phyloP scores from a whole-genome alignment of 2,329 filamentous ascomycete genomes.

The Aspergillus viridinutans region DNA sequence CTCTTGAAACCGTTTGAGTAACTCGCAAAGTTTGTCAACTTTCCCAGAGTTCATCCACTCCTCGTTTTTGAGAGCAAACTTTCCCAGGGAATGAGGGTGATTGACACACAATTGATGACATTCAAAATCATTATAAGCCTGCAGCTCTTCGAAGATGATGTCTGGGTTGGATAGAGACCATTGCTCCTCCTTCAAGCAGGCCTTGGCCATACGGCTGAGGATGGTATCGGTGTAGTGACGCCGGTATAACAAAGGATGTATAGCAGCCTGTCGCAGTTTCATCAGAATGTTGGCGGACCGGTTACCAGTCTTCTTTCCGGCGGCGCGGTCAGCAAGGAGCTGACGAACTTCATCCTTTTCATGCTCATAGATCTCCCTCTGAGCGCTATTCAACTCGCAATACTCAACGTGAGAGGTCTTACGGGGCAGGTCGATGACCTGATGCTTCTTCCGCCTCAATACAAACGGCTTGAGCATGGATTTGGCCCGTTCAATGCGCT shows the following conservation, averaged over 20 bases:
- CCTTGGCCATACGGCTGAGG: constrained; percentile 71
- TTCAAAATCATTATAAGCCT: constrained; percentile 57
- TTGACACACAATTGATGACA: constrained; percentile 56
- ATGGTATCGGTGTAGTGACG: constrained; percentile 71
- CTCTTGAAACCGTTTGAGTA: constrained; percentile 67
- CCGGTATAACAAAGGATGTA: constrained; percentile 85
- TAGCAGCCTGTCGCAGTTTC: constrained; percentile 85
- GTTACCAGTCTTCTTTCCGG: constrained; percentile 51
- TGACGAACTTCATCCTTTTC: constrained; percentile 61
- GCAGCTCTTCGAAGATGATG: constrained; percentile 52
- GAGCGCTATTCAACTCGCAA: constrained; percentile 71
- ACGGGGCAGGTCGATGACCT: constrained; percentile 79
- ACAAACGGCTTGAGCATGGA: constrained; percentile 96
- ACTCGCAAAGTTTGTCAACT: constrained; percentile 70
- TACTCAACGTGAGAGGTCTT: constrained; percentile 76
- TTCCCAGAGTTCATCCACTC: constrained; percentile 78
- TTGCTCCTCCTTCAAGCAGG: constrained; percentile 66
- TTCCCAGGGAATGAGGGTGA: constrained; percentile 49
- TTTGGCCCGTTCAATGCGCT: constrained; percentile 80
- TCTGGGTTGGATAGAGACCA: constrained; percentile 49
- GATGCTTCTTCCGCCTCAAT: constrained; percentile 84
- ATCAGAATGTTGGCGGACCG: constrained; percentile 70
- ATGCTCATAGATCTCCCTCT: constrained; percentile 68
- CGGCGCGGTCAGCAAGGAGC: constrained; percentile 56
- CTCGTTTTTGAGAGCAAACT: constrained; percentile 55